Base-by-base conservation (phyloP, 768 basidiomycete species). In the Lyophyllum atratum region DNA sequence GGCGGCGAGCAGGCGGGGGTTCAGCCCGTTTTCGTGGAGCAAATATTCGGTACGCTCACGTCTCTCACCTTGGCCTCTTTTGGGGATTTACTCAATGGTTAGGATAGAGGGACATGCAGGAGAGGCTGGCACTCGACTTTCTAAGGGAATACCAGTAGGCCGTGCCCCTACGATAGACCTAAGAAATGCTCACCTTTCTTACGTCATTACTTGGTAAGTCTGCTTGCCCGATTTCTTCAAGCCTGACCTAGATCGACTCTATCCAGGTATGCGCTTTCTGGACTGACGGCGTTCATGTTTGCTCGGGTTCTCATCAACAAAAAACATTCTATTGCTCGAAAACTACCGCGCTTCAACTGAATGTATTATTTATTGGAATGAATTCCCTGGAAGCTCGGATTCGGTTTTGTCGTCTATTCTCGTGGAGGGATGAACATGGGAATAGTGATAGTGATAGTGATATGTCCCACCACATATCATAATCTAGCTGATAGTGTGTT, bases 181-280 rank as follows among this genome's bases (percentile, higher is more conserved):
- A 44, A 82, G 97, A 47, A 99, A 99, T 71, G 85, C 93, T 34
- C 97, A 99, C 74, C 80, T 92, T 7, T 95, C 93, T 11, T 99
- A 99, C 73, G 93, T 97, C 4, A 83, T 90, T 14, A 99, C 95
- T 11, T 99, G 97, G 97, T 95, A 68, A 67, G 33, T 48, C 39
- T 31, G 49, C 22, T 26, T 49, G 25, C 21, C 55, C 33, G 55
- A 45, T 52, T 29, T 51, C 0, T 14, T 22, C 39, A 14, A 29
- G 31, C 43, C 43, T 25, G 37, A 42, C 40, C 58, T 22, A 53
- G 19, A 53, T 15, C 14, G 14, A n/a, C n/a, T 15, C 43, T 19
- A 19, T 17, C 40, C 64, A 97, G 95, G 95, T 95, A 92, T 76
- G 86, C 93, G 1, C 77, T 98, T 2, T 95, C 93, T 2, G 88